phyloP scores from a whole-genome alignment of 441 rosid genomes.

The Melastoma candidum region DNA sequence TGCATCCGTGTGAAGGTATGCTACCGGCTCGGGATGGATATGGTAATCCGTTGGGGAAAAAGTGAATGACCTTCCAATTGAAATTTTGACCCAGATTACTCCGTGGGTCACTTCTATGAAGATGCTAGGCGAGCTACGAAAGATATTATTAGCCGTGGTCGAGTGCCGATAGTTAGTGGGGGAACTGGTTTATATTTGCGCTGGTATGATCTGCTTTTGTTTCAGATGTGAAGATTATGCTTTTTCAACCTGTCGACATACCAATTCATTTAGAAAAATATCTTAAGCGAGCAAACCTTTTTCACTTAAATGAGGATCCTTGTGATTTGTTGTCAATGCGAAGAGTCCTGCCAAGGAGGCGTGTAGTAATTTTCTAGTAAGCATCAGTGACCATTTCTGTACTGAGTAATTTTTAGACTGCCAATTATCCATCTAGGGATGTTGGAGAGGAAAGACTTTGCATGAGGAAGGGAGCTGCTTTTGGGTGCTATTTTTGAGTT shows the following conservation, averaged over 20 bases:
- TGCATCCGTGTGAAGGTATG: conserved; percentile 77
- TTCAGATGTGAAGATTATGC: not conserved
- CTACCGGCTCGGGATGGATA: conserved; percentile 3
- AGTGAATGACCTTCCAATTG: not conserved
- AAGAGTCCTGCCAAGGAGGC: no score
- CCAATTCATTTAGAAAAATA: no score
- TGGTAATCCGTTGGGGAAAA: conserved; percentile 3
- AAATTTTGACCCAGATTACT: conserved; percentile 46
- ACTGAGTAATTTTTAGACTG: no score
- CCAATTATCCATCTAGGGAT: no score
- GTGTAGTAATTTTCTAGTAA: no score
- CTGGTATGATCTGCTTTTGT: conserved; percentile 44
- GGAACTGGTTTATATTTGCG: conserved; percentile 92
- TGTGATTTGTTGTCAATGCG: no score
- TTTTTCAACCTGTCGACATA: no score
- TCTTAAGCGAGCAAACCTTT: no score
- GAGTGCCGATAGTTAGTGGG: conserved; percentile 74
- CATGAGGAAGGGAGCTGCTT: not conserved
- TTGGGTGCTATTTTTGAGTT: not conserved
- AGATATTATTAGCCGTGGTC: conserved; percentile 47
- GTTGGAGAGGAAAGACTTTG: not conserved
- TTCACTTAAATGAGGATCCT: no score
- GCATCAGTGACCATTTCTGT: no score
- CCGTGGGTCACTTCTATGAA: conserved; percentile 64
- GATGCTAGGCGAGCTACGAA: conserved; percentile 69